Evolutionary conservation across 2,329 filamentous ascomycete species (phyloP).

Genomic region (Arthrocladium fulminans): DNA sequence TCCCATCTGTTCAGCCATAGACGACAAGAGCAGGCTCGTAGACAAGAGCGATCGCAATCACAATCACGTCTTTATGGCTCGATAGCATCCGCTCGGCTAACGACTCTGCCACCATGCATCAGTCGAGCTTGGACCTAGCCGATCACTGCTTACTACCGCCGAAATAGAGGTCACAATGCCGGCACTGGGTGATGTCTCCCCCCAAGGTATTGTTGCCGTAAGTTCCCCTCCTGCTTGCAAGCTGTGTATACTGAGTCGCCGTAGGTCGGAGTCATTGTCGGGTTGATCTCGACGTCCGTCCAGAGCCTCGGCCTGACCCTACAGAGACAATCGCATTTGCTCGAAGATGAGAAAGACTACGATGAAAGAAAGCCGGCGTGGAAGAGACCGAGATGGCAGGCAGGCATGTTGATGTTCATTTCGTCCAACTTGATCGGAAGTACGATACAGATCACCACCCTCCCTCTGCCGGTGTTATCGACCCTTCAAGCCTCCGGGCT

Average conservation of each 20-base stretch:
- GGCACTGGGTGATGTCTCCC: constrained; percentile 65
- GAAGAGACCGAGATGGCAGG: constrained; percentile 84
- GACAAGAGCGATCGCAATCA: background rate
- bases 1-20: background rate
- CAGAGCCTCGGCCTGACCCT: constrained; percentile 92
- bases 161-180: constrained; percentile 45
- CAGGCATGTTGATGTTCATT: constrained; percentile 94
- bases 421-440: constrained; percentile 89
- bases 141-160: constrained; percentile 3
- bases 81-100: background rate
- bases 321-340: constrained; percentile 94
- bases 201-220: constrained; percentile 68
- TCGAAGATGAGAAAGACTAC: constrained; percentile 84
- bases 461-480: constrained; percentile 87
- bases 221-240: constrained; percentile 26
- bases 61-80: background rate
- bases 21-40: background rate
- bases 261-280: constrained; percentile 85
- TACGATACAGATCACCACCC: constrained; percentile 92
- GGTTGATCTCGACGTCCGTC: constrained; percentile 83
- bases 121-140: background rate
- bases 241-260: constrained; percentile 21
- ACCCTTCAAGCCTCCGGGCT: constrained; percentile 92
- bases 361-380: constrained; percentile 82
- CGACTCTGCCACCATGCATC: constrained; percentile 4